Percentiles rank a stretch among this genome's conserved stretches.
Evolutionary conservation across 1,284 basidiomycete species (phyloP).

Genomic region (Ceratobasidium sp.): DNA sequence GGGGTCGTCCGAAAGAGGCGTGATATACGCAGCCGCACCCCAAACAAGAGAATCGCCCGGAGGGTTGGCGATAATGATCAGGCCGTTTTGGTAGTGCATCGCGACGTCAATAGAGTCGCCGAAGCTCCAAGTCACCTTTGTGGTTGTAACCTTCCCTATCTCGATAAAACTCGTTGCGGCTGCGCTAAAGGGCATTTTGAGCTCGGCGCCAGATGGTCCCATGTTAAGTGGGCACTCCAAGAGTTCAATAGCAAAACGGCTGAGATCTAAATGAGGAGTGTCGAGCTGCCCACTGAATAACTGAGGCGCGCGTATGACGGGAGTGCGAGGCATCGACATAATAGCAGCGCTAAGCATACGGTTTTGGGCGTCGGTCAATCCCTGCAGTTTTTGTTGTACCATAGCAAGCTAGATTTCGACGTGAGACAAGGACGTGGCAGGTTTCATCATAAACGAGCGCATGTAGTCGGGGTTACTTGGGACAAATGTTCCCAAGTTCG

Average conservation of each 20-base stretch:
- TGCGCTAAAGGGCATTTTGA: slow-evolving; percentile 18
- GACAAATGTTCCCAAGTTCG: slow-evolving; percentile 37
- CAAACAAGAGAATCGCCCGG: slow-evolving; percentile 36
- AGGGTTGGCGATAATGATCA: slow-evolving; percentile 32
- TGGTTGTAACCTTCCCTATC: slow-evolving; percentile 26
- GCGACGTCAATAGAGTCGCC: slow-evolving; percentile 38
- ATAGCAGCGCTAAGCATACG: slow-evolving; percentile 35
- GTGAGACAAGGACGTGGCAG: slow-evolving; percentile 16
- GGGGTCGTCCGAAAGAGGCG: slow-evolving; percentile 43
- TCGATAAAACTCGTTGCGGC: slow-evolving; percentile 23
- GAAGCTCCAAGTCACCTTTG: slow-evolving; percentile 45
- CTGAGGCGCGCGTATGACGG: slow-evolving; percentile 5
- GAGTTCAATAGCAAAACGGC: slow-evolving; percentile 43
- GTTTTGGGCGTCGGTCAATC: slow-evolving; percentile 24
- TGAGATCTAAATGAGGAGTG: slow-evolving; percentile 38
- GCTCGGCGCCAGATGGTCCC: slow-evolving; percentile 12
- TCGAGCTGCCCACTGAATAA: slow-evolving; percentile 46
- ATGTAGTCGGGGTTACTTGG: slow-evolving; percentile 41
- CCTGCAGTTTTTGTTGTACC: slow-evolving; percentile 2
- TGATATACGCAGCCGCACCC: slow-evolving; percentile 43
- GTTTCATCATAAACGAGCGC: slow-evolving; percentile 46
- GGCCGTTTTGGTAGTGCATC: slow-evolving; percentile 46
- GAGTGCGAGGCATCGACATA: slow-evolving; percentile 40
- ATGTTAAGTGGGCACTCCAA: slow-evolving; percentile 41
- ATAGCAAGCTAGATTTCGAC: slow-evolving; percentile 36